Evolutionary conservation across 306 rosid genomes (phyloP).

Genomic region (Fragaria ananassa): DNA sequence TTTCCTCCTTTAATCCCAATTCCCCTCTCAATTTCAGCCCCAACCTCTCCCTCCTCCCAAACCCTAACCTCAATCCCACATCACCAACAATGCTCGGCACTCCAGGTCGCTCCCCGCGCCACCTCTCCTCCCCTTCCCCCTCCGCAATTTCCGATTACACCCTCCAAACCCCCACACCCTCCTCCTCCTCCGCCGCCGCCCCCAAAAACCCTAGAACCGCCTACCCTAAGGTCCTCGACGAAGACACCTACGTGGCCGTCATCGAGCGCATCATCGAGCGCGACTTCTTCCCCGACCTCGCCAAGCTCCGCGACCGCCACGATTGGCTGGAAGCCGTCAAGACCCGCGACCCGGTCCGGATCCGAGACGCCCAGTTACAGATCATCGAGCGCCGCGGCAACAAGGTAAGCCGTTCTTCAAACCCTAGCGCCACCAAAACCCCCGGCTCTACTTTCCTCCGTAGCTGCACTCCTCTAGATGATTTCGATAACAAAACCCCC

Average conservation of each 20-base stretch:
- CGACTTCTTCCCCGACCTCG: conserved; percentile 91
- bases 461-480: conserved; percentile 72
- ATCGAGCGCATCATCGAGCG: conserved; percentile 95
- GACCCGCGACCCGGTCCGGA: conserved; percentile 73
- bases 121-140: conserved; percentile 74
- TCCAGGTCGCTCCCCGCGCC: conserved; percentile 94
- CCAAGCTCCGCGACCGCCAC: conserved; percentile 92
- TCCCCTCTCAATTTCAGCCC: neutral
- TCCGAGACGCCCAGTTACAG: conserved; percentile 91
- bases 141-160: conserved; percentile 31
- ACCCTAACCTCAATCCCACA: conserved; percentile 6
- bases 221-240: conserved; percentile 61
- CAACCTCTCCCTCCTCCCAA: neutral
- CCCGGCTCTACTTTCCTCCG: conserved; percentile 85
- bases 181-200: conserved; percentile 7
- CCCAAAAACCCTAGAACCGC: conserved; percentile 26
- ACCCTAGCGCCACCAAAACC: conserved; percentile 47
- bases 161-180: conserved; percentile 25
- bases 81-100: conserved; percentile 64
- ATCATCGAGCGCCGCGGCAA: conserved; percentile 76
- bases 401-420: conserved; percentile 38
- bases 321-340: conserved; percentile 90
- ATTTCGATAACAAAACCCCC: conserved; percentile 61
- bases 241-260: conserved; percentile 77
- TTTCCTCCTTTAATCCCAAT: neutral